Evolutionary conservation across 495 filamentous ascomycete species (phyloP).

Genomic region (Penicillium mononematosum): DNA sequence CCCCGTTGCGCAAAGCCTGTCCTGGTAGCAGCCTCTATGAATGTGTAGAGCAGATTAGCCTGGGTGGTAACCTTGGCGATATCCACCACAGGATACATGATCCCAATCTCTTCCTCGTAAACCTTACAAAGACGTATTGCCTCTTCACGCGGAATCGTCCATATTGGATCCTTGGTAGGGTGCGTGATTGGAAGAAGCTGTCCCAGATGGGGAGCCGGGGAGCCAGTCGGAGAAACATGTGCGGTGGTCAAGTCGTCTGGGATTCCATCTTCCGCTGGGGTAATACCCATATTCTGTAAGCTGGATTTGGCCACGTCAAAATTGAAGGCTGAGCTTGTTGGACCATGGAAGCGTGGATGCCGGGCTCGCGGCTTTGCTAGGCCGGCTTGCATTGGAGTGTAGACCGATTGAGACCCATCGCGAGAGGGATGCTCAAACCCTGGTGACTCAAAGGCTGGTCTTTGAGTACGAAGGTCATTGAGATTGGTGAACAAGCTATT

Average conservation of each 20-base stretch:
- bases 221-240: slow-evolving; percentile 50
- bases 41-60: slow-evolving; percentile 63
- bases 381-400: slow-evolving; percentile 35
- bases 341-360: slow-evolving; percentile 75
- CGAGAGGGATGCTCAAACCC: slow-evolving; percentile 39
- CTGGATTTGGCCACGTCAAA: slow-evolving; percentile 86
- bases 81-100: slow-evolving; percentile 81
- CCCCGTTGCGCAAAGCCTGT: slow-evolving; percentile 57
- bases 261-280: slow-evolving; percentile 52
- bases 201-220: slow-evolving; percentile 50
- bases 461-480: slow-evolving; percentile 57
- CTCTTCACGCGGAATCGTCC: slow-evolving; percentile 68
- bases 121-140: slow-evolving; percentile 67
- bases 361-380: slow-evolving; percentile 38
- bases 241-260: slow-evolving; percentile 55
- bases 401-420: slow-evolving; percentile 39
- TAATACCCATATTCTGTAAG: slow-evolving; percentile 83
- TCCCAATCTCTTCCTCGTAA: slow-evolving; percentile 79
- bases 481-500: slow-evolving; percentile 69
- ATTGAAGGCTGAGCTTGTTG: slow-evolving; percentile 82
- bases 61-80: slow-evolving; percentile 65
- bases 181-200: slow-evolving; percentile 37
- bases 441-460: slow-evolving; percentile 37
- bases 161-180: slow-evolving; percentile 68
- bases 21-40: slow-evolving; percentile 64